A percentile compares a stretch with the other conserved stretches of the same genome.
phyloP scores from a whole-genome alignment of 305 asterid genomes.

The Fraxinus nigra region DNA sequence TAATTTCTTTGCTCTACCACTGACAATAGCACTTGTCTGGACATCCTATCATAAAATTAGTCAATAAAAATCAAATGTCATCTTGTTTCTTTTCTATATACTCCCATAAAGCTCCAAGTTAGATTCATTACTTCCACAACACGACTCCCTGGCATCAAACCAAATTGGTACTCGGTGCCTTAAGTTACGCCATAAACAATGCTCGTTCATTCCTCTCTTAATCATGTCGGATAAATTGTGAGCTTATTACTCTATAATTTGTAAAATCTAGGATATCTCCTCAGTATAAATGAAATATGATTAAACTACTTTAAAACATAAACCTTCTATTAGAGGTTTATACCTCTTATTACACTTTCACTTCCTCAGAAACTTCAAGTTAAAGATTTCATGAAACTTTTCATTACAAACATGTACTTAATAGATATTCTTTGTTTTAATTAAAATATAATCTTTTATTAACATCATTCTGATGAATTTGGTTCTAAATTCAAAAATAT shows the following conservation, averaged over 20 bases:
- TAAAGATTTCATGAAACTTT: neutral
- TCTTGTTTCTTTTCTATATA: neutral
- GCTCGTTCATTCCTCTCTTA: neutral
- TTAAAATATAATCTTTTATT: neutral
- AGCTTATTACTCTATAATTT: neutral
- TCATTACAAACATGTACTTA: neutral
- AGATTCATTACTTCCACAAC: neutral
- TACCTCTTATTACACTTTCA: neutral
- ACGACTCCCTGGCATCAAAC: neutral
- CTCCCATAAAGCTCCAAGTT: neutral
- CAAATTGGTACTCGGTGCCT: neutral
- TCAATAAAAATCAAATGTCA: neutral
- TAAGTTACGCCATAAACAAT: neutral
- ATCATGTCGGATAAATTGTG: neutral
- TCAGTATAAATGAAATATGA: neutral
- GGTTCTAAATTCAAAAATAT: neutral
- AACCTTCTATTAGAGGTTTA: neutral
- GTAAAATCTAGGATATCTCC: neutral
- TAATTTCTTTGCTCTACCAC: neutral
- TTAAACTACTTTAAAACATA: neutral
- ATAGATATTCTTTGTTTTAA: neutral
- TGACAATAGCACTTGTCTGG: neutral
- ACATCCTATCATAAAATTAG: neutral
- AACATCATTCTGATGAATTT: neutral
- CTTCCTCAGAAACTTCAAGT: conserved; percentile 1